phyloP scores from a whole-genome alignment of 345 rosid genomes.

The Cardamine resedifolia region DNA sequence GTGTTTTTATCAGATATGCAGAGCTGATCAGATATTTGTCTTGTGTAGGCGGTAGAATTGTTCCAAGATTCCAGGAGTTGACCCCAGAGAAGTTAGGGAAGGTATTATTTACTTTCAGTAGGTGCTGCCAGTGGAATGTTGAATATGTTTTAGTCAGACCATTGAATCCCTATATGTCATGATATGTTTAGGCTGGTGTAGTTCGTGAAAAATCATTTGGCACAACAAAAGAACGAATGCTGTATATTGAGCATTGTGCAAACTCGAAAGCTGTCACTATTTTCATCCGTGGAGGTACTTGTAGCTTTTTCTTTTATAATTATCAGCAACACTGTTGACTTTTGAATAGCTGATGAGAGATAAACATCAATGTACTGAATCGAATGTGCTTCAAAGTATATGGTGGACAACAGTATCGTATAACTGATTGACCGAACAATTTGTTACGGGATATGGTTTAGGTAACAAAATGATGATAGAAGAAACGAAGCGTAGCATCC shows the following conservation, averaged over 20 bases:
- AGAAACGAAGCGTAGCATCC: slow-evolving; percentile 96
- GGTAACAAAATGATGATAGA: slow-evolving; percentile 98
- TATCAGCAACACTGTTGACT: background rate
- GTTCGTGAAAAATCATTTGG: slow-evolving; percentile 64
- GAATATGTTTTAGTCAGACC: background rate
- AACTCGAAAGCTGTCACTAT: slow-evolving; percentile 68
- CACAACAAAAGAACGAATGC: slow-evolving; percentile 60
- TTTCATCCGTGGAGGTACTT: slow-evolving; percentile 92
- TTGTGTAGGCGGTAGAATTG: slow-evolving; percentile 85
- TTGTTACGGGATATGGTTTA: slow-evolving; percentile 38
- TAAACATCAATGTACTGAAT: background rate
- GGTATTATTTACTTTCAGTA: slow-evolving; percentile 45
- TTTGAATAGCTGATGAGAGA: background rate
- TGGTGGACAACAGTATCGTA: background rate
- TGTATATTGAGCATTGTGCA: slow-evolving; percentile 64
- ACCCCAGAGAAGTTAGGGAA: slow-evolving; percentile 90
- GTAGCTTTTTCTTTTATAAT: background rate
- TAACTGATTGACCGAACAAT: background rate
- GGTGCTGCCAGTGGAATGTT: background rate
- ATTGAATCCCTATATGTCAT: background rate
- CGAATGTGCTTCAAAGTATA: background rate
- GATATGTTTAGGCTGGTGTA: slow-evolving; percentile 61
- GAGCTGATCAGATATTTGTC: background rate
- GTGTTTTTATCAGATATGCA: background rate
- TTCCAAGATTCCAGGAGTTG: slow-evolving; percentile 96